phyloP scores from a whole-genome alignment of 352 stramenopile genomes.

The Proteromonas lacertae region DNA sequence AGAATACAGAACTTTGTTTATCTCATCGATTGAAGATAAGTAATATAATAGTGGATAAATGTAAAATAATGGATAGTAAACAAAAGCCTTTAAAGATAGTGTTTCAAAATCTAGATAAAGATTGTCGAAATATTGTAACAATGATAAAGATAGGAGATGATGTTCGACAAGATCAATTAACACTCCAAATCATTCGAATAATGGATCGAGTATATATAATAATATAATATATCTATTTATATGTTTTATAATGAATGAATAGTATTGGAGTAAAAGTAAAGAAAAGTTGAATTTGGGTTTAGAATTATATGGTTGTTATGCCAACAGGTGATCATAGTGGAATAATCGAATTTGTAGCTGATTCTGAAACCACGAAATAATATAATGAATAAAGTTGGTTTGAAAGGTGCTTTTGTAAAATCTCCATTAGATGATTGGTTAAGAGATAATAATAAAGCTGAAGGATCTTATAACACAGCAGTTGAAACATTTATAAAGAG shows the following conservation, averaged over 20 bases:
- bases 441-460: conserved; percentile 7
- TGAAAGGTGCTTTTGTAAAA: too few species aligned
- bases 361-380: conserved; percentile 31
- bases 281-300: conserved; percentile 35
- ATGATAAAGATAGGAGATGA: conserved; percentile 28
- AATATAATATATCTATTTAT: conserved; percentile 18
- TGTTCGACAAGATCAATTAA: conserved; percentile 41
- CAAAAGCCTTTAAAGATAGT: conserved; percentile 46
- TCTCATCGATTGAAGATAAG: conserved; percentile 1
- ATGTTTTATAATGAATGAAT: too few species aligned
- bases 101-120: conserved; percentile 30
- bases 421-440: conserved; percentile 9
- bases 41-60: conserved; percentile 32
- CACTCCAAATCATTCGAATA: conserved; percentile 37
- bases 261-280: too few species aligned
- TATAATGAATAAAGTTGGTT: too few species aligned
- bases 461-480: conserved; percentile 8
- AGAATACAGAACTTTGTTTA: too few species aligned
- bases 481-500: conserved; percentile 13
- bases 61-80: conserved; percentile 45
- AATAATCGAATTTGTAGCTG: conserved; percentile 37
- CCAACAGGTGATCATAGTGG: conserved; percentile 32
- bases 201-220: conserved; percentile 35
- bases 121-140: conserved; percentile 3
- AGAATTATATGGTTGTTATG: conserved; percentile 33